Evolutionary conservation across 495 filamentous ascomycete genomes (phyloP), one percentile per base, ranked within the genome.

Genomic region (Cladorrhinum samala): DNA sequence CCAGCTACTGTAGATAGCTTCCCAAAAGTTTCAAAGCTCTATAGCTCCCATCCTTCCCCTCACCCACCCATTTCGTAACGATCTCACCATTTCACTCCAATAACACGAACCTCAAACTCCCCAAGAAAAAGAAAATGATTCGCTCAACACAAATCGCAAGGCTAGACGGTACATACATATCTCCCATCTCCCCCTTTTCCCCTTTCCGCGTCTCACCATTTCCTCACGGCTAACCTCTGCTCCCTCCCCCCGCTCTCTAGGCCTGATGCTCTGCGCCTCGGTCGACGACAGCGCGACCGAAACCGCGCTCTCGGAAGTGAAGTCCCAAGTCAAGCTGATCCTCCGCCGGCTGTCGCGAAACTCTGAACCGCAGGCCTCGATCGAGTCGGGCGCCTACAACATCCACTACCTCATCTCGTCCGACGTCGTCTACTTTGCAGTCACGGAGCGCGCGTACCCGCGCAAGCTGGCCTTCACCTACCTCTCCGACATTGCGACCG

Each of bases 381-480:
- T 99, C 71, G 93, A 97, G 50, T 86, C 84, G 49, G 72, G 72
- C 52, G 45, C 57, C 69, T 94, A 87, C 75, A 92, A 85, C 52
- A 73, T 97, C 64, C 92, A 97, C 64, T 98, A 98, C 77, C 71
- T 89, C 36, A 89, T 97, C 72, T 69, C 85, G 57, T 75, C 83
- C 59, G 82, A 87, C 55, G 74, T 97, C 62, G 84, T 88, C 75
- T 99, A 92, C 77, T 77, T 96, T 54, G 89, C 87, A 73, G 91
- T 99, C 65, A 88, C 86, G 76, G 91, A 96, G 68, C 79, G 82
- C 41, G 88, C 89, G 23, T 99, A 96, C 75, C 94, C 93, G 38
- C 92, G 94, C 64, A 97, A 99, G 69, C 86, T 99, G 24, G 93
- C 93, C 60, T 96, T 97, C 73, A 97, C 94, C 47, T 99, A 97